Evolutionary conservation across 495 filamentous ascomycete species (phyloP).

Genomic region (Penicillium odoratum): DNA sequence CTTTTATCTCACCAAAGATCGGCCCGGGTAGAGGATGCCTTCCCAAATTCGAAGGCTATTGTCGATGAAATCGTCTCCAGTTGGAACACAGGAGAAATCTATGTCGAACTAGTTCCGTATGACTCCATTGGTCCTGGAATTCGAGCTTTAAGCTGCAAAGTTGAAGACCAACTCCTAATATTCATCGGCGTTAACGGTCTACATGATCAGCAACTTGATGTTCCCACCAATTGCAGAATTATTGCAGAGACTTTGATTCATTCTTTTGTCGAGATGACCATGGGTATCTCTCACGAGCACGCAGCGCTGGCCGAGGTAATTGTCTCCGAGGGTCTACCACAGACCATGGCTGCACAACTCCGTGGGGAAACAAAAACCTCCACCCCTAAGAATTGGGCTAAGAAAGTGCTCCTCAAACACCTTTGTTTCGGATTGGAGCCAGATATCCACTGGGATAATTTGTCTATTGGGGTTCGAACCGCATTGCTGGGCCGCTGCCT

Average conservation of each 20-base stretch:
- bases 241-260: constrained; percentile 59
- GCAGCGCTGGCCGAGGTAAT: constrained; percentile 49
- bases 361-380: constrained; percentile 36
- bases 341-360: constrained; percentile 40
- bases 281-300: constrained; percentile 53
- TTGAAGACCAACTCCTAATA: constrained; percentile 36
- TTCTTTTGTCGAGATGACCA: constrained; percentile 48
- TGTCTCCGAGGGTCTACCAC: constrained; percentile 38
- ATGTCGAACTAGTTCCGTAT: constrained; percentile 47
- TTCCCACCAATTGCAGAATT: constrained; percentile 46
- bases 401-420: constrained; percentile 43
- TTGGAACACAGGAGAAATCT: constrained; percentile 46
- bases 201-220: constrained; percentile 38
- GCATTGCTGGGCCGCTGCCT: constrained; percentile 41
- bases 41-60: constrained; percentile 43
- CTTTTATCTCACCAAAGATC: constrained; percentile 38
- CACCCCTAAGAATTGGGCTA: constrained; percentile 40
- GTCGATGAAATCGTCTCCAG: constrained; percentile 36
- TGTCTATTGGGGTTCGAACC: constrained; percentile 36
- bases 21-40: constrained; percentile 42
- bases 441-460: constrained; percentile 45
- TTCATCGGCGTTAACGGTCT: constrained; percentile 44
- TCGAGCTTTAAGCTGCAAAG: constrained; percentile 48
- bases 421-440: constrained; percentile 45
- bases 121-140: constrained; percentile 43